Evolutionary conservation across 139 green algal species (phyloP), one percentile per base, ranked within the genome.

Genomic region (Pseudopediastrum boryanum): DNA sequence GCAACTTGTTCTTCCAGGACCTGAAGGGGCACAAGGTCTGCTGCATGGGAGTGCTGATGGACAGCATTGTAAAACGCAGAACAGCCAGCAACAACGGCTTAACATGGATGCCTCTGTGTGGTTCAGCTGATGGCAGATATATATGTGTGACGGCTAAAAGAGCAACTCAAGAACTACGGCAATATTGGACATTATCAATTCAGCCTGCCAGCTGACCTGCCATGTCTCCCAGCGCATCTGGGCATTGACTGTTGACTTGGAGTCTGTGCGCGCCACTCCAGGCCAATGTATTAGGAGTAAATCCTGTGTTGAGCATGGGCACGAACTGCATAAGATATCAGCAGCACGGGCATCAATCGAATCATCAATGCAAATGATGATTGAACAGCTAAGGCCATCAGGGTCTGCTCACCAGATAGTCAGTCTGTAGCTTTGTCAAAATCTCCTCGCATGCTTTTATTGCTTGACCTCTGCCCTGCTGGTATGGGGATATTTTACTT

Each of bases 221-320:
- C 92, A 96, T 3, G 90, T 94, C 67, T 94, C 79, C 48, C 79
- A 54, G 19, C 91, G 75, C 77, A 86, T 65, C 42, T 83, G 21
- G 19, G 84, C 70, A 68, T 94, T 91, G 10, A 35, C 5, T n/a
- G 78, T 58, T 3, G 75, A 89, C 4, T 63, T 59, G 5, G 82
- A 31, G 1, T 66, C 21, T 29, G 75, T 68, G 9, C 83, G 81
- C 0, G 84, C 63, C 1, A 74, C 85, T 0, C 90, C 92, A 52
- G 92, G 92, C 92, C 92, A 96, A 67, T 96, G 92, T 7, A 96
- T 87, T 5, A 96, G 81, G 64, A 95, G 23, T 41, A 94, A 72
- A 65, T 95, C 92, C 80, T 89, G 59, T 44, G 42, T 13, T 2
- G 5, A 39, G 2, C 52, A 78, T 19, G 8, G 31, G 41, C 19